Base-by-base conservation (phyloP, 1,284 basidiomycete genomes). In the Wolfiporia cocos region DNA sequence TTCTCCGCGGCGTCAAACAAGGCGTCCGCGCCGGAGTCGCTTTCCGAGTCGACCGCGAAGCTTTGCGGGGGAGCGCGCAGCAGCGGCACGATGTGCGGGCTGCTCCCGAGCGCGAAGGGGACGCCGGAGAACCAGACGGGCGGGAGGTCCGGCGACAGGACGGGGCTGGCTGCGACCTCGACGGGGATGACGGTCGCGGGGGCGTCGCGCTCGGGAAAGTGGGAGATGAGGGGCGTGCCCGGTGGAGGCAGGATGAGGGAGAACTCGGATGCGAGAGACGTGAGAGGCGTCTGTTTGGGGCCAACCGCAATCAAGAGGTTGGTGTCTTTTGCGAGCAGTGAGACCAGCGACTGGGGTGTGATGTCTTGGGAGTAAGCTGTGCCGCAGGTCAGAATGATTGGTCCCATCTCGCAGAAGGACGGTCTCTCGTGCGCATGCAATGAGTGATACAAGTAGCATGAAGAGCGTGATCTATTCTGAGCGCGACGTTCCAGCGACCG, bases 231-330 rank as follows among this genome's bases (percentile, higher is more conserved):
- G 6, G 81, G 82, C 0, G 82, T 82, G 4, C 76, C 74, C 2
- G 86, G 81, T 4, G 86, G 86, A 12, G 85, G 78, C 17, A 84
- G 76, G 39, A 86, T 71, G 40, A 90, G 73, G 21, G 81, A 82
- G 64, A 90, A 90, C 58, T 90, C 86, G 32, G 81, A 55, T 0
- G 86, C 85, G 42, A 91, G 74, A 12, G 84, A 77, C 9, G 80
- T 74, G 6, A 89, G 65, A 0, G 80, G 71, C 0, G 81, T 85
- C 58, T 81, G 78, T 62, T 81, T 79, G 20, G 85, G 69, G 1
- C 89, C 87, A 43, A 94, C 74, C 2, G 85, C 81, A 53, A 95
- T 69, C 48, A 99, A 74, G 46, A 98, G 71, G 69, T 98, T 97
- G 39, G 90, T 86, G 46, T 80, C 71, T 48, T 72, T 70, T 9